These are phyloP conservation scores for Rhododendron vialii DNA, from an alignment of 148 eudicot species.

Conservation along the genomic window DNA sequence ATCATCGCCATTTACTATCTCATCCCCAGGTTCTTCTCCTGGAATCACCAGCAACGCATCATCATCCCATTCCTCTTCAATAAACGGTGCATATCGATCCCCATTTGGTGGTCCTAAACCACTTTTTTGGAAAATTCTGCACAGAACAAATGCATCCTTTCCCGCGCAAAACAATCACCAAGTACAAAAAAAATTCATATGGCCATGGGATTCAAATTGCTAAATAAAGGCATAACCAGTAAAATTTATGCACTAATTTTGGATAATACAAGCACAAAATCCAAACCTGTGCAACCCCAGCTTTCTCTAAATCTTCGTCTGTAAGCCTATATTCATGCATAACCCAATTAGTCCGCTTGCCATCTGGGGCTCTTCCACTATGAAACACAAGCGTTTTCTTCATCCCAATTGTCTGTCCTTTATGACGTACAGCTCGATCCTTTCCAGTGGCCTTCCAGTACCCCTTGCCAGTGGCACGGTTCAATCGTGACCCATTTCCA, in stretches of 20 bases:
- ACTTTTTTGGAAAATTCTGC: constrained; percentile 41
- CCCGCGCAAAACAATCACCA: constrained; percentile 14
- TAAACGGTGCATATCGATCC: constrained; percentile 42
- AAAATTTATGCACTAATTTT: neutral
- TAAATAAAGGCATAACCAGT: constrained; percentile 5
- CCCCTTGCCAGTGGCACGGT: constrained; percentile 33
- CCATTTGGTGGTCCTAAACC: constrained; percentile 38
- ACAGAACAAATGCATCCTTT: constrained; percentile 52
- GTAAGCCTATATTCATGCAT: constrained; percentile 41
- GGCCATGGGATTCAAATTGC: constrained; percentile 3
- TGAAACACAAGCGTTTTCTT: constrained; percentile 39
- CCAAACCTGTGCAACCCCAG: constrained; percentile 26
- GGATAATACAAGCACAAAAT: constrained; percentile 8
- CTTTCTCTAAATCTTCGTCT: constrained; percentile 27
- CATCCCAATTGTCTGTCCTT: constrained; percentile 29
- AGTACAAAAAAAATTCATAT: neutral
- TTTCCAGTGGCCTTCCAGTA: constrained; percentile 49
- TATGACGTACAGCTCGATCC: constrained; percentile 30
- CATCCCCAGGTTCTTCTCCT: constrained; percentile 62
- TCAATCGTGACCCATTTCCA: constrained; percentile 32
- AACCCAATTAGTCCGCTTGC: constrained; percentile 41
- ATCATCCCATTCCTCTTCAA: constrained; percentile 41
- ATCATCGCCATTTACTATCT: constrained; percentile 43
- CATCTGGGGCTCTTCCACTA: constrained; percentile 34
- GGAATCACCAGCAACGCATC: constrained; percentile 41